These are phyloP conservation scores for Cryomyces antarcticus DNA, from an alignment of 495 filamentous ascomycete genomes.

Conservation along the genomic window DNA sequence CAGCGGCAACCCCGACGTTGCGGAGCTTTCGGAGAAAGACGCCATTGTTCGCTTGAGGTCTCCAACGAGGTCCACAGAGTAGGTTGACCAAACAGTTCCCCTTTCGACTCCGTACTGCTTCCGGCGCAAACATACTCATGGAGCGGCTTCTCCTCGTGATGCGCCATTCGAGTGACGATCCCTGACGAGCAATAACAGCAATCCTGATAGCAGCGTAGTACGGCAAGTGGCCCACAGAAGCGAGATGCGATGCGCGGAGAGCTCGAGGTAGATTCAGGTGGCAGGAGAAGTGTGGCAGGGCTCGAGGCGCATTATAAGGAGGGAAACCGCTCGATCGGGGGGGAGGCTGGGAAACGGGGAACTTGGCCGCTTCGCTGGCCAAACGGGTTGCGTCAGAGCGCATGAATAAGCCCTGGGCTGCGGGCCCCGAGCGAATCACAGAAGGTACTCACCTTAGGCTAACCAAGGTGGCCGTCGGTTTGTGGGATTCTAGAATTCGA, in stretches of 20 bases:
- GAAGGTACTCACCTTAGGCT: too few relatives aligned
- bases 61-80: too few relatives aligned
- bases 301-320: background rate
- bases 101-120: too few relatives aligned
- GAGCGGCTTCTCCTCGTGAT: conserved; percentile 10
- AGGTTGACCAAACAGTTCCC: too few relatives aligned
- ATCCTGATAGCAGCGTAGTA: background rate
- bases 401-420: background rate
- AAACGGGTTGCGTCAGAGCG: background rate
- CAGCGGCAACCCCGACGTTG: too few relatives aligned
- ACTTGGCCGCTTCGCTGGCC: background rate
- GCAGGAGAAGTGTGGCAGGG: background rate
- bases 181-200: background rate
- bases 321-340: background rate
- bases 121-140: conserved; percentile 13
- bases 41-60: too few relatives aligned
- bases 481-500: too few relatives aligned
- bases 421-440: too few relatives aligned
- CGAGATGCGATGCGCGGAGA: background rate
- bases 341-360: background rate
- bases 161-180: background rate
- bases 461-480: too few relatives aligned
- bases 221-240: background rate
- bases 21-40: too few relatives aligned
- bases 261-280: background rate